These are phyloP conservation scores for Amaranthus hypochondriacus DNA, from an alignment of 148 eudicot genomes.

Conservation along the genomic window DNA sequence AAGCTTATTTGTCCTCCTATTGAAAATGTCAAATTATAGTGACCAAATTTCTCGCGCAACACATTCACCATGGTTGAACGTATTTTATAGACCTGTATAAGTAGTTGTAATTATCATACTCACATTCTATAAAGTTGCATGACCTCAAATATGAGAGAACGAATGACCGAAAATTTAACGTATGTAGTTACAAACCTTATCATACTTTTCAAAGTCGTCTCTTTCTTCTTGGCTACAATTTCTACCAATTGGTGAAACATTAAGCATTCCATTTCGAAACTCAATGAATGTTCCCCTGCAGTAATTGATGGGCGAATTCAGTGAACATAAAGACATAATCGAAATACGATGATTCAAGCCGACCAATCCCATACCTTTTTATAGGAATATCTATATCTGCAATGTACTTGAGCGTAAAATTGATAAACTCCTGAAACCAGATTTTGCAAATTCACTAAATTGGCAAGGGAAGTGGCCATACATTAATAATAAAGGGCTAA, in stretches of 20 bases:
- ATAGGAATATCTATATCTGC: conserved; percentile 96
- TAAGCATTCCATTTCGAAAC: conserved; percentile 93
- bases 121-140: neutral
- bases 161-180: neutral
- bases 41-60: conserved; percentile 84
- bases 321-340: neutral
- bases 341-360: neutral
- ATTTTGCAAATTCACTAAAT: neutral
- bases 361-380: conserved; percentile 53
- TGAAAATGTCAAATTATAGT: conserved; percentile 77
- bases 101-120: neutral
- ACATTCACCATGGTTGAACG: conserved; percentile 79
- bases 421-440: conserved; percentile 71
- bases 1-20: conserved; percentile 97
- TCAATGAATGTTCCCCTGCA: conserved; percentile 94
- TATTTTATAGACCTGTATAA: conserved; percentile 63
- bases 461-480: neutral
- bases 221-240: conserved; percentile 98
- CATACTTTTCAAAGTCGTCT: conserved; percentile 90
- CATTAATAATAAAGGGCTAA: neutral
- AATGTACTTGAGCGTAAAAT: conserved; percentile 84
- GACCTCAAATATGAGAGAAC: neutral
- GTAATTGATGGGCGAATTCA: neutral
- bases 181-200: conserved; percentile 51
- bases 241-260: conserved; percentile 95